Evolutionary conservation across 306 rosid species (phyloP).

Genomic region (Adenanthera pavonina): DNA sequence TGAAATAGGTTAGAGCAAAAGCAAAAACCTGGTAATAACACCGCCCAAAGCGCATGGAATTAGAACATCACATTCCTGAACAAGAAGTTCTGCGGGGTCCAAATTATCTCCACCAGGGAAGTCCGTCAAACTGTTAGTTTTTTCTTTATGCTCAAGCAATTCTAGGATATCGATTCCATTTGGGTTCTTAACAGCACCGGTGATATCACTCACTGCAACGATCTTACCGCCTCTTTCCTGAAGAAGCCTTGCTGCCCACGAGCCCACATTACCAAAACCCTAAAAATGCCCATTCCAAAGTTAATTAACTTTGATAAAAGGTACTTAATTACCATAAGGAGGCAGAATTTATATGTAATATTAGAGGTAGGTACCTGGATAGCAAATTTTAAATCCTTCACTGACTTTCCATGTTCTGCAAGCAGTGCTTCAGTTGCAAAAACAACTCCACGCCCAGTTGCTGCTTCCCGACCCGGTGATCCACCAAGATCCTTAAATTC

Average conservation of each 20-base stretch:
- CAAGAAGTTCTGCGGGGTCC: constrained; percentile 66
- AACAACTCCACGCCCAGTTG: constrained; percentile 91
- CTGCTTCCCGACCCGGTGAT: constrained; percentile 92
- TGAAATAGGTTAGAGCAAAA: neutral
- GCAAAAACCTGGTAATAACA: constrained; percentile 58
- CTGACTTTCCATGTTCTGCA: constrained; percentile 70
- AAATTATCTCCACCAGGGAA: constrained; percentile 60
- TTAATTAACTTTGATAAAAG: neutral
- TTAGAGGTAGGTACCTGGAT: constrained; percentile 67
- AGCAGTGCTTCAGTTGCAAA: constrained; percentile 91
- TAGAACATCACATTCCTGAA: constrained; percentile 75
- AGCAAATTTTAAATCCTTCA: constrained; percentile 43
- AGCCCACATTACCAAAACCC: constrained; percentile 97
- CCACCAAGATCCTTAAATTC: constrained; percentile 83
- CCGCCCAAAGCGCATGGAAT: constrained; percentile 82
- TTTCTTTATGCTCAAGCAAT: constrained; percentile 56
- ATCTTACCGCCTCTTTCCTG: constrained; percentile 72
- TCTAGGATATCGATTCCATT: constrained; percentile 68
- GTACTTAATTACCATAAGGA: constrained; percentile 6
- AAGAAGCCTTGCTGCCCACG: constrained; percentile 72
- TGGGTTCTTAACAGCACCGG: constrained; percentile 66
- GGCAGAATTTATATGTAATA: neutral
- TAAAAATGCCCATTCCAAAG: constrained; percentile 12
- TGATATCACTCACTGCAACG: constrained; percentile 75
- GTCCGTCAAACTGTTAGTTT: constrained; percentile 46